phyloP scores from a whole-genome alignment of 2,329 filamentous ascomycete genomes.

The Myriosclerotinia duriaeana region DNA sequence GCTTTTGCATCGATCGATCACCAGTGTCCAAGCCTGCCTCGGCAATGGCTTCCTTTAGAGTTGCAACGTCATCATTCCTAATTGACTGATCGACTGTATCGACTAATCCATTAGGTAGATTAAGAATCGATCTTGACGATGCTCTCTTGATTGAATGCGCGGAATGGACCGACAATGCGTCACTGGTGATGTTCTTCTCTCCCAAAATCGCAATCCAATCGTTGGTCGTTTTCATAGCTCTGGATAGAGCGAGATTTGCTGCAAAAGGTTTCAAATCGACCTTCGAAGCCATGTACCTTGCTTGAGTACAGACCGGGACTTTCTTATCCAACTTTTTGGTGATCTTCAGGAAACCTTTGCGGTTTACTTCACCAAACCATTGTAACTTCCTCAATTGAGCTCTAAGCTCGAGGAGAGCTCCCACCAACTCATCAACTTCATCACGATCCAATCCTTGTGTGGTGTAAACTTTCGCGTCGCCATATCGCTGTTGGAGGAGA shows the following conservation, averaged over 20 bases:
- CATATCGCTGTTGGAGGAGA: constrained; percentile 85
- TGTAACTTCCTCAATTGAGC: constrained; percentile 86
- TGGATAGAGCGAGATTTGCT: constrained; percentile 61
- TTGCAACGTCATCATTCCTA: constrained; percentile 61
- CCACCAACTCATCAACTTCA: constrained; percentile 88
- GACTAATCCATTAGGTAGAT: constrained; percentile 65
- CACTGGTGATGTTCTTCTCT: constrained; percentile 74
- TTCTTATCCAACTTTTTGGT: constrained; percentile 99
- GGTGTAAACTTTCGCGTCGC: constrained; percentile 62
- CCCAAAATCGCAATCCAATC: constrained; percentile 84
- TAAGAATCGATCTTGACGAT: constrained; percentile 72
- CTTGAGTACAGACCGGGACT: constrained; percentile 74
- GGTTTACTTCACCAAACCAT: constrained; percentile 98
- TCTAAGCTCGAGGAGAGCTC: constrained; percentile 82
- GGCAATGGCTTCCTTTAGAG: constrained; percentile 56
- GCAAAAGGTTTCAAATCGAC: constrained; percentile 88
- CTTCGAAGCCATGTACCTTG: constrained; percentile 84
- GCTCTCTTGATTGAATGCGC: constrained; percentile 72
- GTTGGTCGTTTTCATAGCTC: constrained; percentile 71
- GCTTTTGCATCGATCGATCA: constrained; percentile 57
- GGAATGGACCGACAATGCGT: constrained; percentile 69
- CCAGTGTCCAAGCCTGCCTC: constrained; percentile 56
- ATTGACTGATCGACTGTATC: constrained; percentile 73
- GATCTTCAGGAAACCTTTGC: constrained; percentile 94
- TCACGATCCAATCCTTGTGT: constrained; percentile 77